phyloP scores from a whole-genome alignment of 106 monocot species.

The Dioscorea alata region DNA sequence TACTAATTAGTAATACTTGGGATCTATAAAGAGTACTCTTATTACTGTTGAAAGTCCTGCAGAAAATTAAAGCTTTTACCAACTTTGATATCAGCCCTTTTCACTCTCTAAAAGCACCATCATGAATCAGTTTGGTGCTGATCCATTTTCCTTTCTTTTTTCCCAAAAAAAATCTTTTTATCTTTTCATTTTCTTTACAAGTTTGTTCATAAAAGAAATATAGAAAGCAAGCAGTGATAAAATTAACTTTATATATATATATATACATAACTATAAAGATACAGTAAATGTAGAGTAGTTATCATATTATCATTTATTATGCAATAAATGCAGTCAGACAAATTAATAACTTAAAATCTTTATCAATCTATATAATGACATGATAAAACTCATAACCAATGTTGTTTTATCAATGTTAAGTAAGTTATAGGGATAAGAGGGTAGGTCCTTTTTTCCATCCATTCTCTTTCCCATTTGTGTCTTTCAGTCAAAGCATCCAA shows the following conservation, averaged over 20 bases:
- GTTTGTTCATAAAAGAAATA: background rate
- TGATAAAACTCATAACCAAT: no score
- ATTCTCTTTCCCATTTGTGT: slow-evolving; percentile 14
- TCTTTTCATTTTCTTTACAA: slow-evolving; percentile 3
- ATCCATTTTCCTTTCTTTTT: background rate
- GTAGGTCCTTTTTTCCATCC: slow-evolving; percentile 8
- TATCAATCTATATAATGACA: no score
- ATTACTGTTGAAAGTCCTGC: background rate
- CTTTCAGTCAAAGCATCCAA: slow-evolving; percentile 42
- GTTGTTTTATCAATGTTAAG: no score
- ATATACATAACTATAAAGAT: no score
- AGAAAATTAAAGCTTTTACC: background rate
- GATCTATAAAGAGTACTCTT: background rate
- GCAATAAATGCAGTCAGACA: no score
- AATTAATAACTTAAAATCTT: no score
- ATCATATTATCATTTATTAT: no score
- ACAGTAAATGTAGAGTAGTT: no score
- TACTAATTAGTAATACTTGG: no score
- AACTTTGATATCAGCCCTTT: background rate
- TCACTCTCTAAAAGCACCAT: background rate
- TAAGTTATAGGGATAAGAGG: background rate
- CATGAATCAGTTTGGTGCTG: background rate
- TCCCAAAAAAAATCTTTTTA: background rate
- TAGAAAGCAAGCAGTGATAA: no score
- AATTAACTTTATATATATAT: no score